These are phyloP conservation scores for Triticum aestivum DNA, from an alignment of 176 grass and related monocot species.

Conservation along the genomic window DNA sequence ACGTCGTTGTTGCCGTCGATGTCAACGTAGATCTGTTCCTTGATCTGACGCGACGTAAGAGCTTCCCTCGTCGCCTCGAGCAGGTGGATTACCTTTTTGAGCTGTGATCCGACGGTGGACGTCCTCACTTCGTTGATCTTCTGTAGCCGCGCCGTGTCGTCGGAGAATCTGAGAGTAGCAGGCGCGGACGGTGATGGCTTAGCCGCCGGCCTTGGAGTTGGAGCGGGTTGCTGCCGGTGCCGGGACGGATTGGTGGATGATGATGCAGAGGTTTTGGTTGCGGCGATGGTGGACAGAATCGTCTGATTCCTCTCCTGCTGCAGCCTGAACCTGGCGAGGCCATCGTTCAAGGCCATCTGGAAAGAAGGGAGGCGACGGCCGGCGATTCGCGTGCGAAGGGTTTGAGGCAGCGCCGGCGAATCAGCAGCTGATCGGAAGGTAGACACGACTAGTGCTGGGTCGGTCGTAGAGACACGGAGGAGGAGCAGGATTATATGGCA, in stretches of 20 bases:
- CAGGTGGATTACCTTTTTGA: neutral
- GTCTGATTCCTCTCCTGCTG: neutral
- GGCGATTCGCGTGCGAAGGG: too few species aligned
- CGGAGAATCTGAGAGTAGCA: neutral
- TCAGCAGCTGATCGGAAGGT: too few species aligned
- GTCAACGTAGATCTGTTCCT: too few species aligned
- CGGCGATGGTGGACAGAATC: neutral
- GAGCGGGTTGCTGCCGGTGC: neutral
- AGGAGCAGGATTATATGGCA: too few species aligned
- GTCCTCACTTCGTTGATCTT: neutral
- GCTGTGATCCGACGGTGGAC: neutral
- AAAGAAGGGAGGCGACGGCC: neutral
- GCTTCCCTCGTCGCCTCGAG: neutral
- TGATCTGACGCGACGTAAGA: too few species aligned
- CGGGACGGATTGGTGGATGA: neutral
- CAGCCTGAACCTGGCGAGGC: neutral
- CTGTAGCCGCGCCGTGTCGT: neutral
- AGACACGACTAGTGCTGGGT: too few species aligned
- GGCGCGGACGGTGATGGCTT: too few species aligned
- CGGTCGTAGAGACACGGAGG: too few species aligned
- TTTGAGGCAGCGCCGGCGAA: too few species aligned
- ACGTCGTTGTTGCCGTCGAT: too few species aligned
- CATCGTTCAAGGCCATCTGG: neutral
- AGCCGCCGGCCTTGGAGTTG: neutral
- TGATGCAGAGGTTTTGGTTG: neutral